These are phyloP conservation scores for Thamnidium elegans DNA, from an alignment of 192 early-diverging fungal genomes.

Conservation along the genomic window DNA sequence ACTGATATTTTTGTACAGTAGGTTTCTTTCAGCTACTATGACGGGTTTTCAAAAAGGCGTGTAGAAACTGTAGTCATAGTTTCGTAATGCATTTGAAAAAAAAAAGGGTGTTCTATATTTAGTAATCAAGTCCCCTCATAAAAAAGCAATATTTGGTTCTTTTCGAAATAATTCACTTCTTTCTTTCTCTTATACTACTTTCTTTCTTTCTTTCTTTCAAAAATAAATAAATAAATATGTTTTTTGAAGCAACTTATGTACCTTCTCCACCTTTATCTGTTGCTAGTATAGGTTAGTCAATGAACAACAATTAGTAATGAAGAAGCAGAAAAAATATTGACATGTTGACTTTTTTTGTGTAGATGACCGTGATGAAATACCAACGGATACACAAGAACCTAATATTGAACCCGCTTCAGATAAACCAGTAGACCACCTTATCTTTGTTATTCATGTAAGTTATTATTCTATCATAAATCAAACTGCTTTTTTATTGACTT, in stretches of 20 bases:
- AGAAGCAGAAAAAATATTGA: background rate
- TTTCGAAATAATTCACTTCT: background rate
- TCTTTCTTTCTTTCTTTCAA: background rate
- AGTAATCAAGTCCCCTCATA: too few relatives aligned
- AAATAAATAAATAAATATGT: slow-evolving; percentile 22
- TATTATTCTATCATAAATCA: background rate
- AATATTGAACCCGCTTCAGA: slow-evolving; percentile 15
- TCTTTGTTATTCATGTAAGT: slow-evolving; percentile 41
- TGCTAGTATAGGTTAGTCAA: background rate
- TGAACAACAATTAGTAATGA: background rate
- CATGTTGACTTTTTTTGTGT: background rate
- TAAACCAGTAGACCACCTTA: slow-evolving; percentile 32
- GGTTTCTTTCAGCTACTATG: too few relatives aligned
- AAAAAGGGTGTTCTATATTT: too few relatives aligned
- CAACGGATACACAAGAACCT: background rate
- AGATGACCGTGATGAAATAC: background rate
- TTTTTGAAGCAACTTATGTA: slow-evolving; percentile 33
- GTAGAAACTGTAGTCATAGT: too few relatives aligned
- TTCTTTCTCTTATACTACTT: background rate
- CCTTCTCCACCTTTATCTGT: slow-evolving; percentile 27
- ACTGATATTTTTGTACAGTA: too few relatives aligned
- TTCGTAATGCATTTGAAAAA: too few relatives aligned
- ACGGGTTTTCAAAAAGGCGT: too few relatives aligned
- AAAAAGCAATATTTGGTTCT: too few relatives aligned
- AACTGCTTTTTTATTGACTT: background rate